Evolutionary conservation across 2,329 filamentous ascomycete genomes (phyloP), one percentile per base, ranked within the genome.

Genomic region (Diaporthe citrichinensis): DNA sequence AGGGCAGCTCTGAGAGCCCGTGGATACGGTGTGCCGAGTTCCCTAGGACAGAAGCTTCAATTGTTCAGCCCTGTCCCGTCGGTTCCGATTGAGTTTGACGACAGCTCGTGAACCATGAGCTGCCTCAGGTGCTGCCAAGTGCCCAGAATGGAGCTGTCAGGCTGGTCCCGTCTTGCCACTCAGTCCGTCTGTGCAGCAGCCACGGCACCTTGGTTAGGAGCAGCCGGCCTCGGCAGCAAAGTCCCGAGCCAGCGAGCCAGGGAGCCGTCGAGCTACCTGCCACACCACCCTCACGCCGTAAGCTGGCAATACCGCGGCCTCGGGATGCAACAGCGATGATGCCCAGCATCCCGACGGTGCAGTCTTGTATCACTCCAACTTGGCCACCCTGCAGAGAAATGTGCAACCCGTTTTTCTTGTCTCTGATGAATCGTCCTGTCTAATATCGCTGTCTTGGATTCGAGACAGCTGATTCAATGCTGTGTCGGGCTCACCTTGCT

Each of bases 401-500:
- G 7, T 36, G 20, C 28, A 51, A 49, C 14, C 44, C 46, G 31
- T 31, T 53, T 53, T n/a, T 34, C 5, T 39, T 25, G 44, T 68
- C 65, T 39, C 65, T 68, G 46, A 44, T 68, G 65, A 46, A 36
- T 68, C 44, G 62, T 68, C 62, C 44, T 68, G 62, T 68, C 65
- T 68, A 68, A 68, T 53, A 68, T 8, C 23, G 44, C 31, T 68
- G 65, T 68, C 65, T 53, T 68, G 34, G 46, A 68, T 68, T 68
- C 65, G 65, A 68, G 65, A 68, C 65, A 68, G 7, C 65, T 53
- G 46, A 68, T 68, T 68, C 46, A 68, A 53, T 68, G 65, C 65
- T 55, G 46, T 68, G 65, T 68, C 62, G 62, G 62, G 62, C 62
- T 68, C 62, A 53, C 62, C 62, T 68, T 68, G 62, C 62, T 51